Evolutionary conservation across 306 rosid genomes (phyloP).

Genomic region (Mimosa pudica): DNA sequence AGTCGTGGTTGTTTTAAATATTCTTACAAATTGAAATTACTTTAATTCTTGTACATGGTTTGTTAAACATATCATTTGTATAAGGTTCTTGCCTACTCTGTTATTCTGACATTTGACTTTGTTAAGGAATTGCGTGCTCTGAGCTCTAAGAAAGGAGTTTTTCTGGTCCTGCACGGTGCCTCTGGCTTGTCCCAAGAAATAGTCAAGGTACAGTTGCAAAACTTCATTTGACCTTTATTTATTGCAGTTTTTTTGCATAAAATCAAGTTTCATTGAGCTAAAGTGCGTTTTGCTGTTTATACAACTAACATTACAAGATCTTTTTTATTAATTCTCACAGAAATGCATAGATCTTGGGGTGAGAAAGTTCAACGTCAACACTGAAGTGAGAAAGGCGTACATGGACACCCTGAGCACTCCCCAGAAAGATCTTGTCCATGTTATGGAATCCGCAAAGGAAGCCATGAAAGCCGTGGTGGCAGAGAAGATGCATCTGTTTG

Average conservation of each 20-base stretch:
- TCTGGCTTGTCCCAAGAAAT: conserved; percentile 80
- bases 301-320: conserved; percentile 24
- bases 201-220: conserved; percentile 49
- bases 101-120: conserved; percentile 37
- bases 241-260: conserved; percentile 12
- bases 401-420: conserved; percentile 74
- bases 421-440: conserved; percentile 79
- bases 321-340: conserved; percentile 49
- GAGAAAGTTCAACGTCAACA: conserved; percentile 94
- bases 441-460: conserved; percentile 82
- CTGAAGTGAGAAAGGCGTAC: conserved; percentile 95
- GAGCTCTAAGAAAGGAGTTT: conserved; percentile 69
- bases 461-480: conserved; percentile 91
- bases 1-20: neutral
- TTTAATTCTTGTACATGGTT: neutral
- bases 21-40: neutral
- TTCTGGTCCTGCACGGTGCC: conserved; percentile 92
- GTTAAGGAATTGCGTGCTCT: conserved; percentile 66
- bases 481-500: conserved; percentile 91
- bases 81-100: conserved; percentile 1
- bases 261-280: neutral
- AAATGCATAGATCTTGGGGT: conserved; percentile 76
- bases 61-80: neutral
- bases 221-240: conserved; percentile 13
- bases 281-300: conserved; percentile 23